These are phyloP conservation scores for Gracilaria vermiculophylla DNA, from an alignment of 23 red algal species.

Conservation along the genomic window DNA sequence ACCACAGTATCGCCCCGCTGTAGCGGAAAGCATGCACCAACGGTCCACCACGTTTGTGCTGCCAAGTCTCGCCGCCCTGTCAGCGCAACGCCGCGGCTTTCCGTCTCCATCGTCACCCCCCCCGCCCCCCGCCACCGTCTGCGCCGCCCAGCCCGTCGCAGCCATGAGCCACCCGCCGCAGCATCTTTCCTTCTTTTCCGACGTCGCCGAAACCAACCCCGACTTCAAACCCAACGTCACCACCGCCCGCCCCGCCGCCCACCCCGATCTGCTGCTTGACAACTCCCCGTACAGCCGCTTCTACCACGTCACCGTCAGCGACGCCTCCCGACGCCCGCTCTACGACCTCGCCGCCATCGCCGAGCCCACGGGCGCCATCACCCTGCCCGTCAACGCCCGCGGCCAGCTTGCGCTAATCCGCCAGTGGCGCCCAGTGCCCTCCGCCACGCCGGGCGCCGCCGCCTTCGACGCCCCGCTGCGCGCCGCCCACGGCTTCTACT, in stretches of 20 bases:
- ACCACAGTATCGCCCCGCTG: too few species aligned
- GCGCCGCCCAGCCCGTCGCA: too few species aligned
- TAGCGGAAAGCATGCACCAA: too few species aligned
- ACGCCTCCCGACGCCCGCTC: not conserved
- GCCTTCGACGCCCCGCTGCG: slow-evolving; percentile 21
- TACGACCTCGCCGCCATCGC: slow-evolving; percentile 53
- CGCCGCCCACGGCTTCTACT: slow-evolving; percentile 41
- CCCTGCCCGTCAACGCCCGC: slow-evolving; percentile 9
- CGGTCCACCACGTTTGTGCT: too few species aligned
- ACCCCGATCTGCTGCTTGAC: slow-evolving; percentile 24
- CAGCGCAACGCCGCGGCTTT: too few species aligned
- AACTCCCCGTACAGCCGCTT: slow-evolving; percentile 54
- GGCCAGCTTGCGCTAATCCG: slow-evolving; percentile 44
- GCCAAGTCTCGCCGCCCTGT: too few species aligned
- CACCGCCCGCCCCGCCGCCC: not conserved
- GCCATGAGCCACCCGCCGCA: not conserved
- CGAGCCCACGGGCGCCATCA: slow-evolving; percentile 51
- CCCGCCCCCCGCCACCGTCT: too few species aligned
- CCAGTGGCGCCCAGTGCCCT: slow-evolving; percentile 58
- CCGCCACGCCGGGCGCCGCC: not conserved
- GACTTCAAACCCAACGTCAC: slow-evolving; percentile 24
- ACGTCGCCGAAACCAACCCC: not conserved
- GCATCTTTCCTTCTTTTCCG: slow-evolving; percentile 17
- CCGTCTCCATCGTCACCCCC: too few species aligned
- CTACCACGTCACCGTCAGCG: slow-evolving; percentile 38